A percentile compares a stretch with the other conserved stretches of the same genome.
Evolutionary conservation across 2,329 filamentous ascomycete species (phyloP).

Genomic region (Clathrospora elynae): DNA sequence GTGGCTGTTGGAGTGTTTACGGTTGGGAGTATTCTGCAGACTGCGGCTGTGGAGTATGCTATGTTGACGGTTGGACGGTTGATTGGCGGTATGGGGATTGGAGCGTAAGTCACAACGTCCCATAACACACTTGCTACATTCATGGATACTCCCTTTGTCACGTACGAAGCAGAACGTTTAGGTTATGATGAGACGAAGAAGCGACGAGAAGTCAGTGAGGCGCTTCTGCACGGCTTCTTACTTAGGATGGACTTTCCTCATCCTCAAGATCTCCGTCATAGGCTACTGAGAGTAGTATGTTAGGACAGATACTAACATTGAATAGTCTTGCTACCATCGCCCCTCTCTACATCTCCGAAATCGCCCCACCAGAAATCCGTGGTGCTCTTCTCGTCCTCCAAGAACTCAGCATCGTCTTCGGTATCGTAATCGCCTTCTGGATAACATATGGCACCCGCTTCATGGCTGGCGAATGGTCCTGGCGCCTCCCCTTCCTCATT

Average conservation of each 20-base stretch:
- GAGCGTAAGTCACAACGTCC: conserved; percentile 47
- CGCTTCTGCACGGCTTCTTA: too few relatives aligned
- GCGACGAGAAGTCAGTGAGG: too few relatives aligned
- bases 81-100: conserved; percentile 59
- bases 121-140: background rate
- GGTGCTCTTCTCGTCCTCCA: conserved; percentile 57
- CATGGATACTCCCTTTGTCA: too few relatives aligned
- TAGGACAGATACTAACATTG: conserved; percentile 9
- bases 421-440: conserved; percentile 60
- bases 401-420: conserved; percentile 54
- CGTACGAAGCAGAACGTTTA: too few relatives aligned
- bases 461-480: conserved; percentile 52
- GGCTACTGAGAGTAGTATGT: too few relatives aligned
- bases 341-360: conserved; percentile 60
- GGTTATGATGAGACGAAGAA: too few relatives aligned
- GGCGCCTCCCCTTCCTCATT: conserved; percentile 55
- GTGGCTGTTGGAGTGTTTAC: conserved; percentile 59
- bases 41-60: conserved; percentile 55
- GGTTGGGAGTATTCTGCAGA: conserved; percentile 58
- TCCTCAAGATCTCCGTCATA: too few relatives aligned
- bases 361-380: conserved; percentile 56
- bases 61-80: conserved; percentile 59
- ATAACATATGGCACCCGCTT: conserved; percentile 59
- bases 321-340: conserved; percentile 50
- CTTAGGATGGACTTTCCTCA: too few relatives aligned